Evolutionary conservation across 2,329 filamentous ascomycete genomes (phyloP).

Genomic region (Clarireedia hainanense): DNA sequence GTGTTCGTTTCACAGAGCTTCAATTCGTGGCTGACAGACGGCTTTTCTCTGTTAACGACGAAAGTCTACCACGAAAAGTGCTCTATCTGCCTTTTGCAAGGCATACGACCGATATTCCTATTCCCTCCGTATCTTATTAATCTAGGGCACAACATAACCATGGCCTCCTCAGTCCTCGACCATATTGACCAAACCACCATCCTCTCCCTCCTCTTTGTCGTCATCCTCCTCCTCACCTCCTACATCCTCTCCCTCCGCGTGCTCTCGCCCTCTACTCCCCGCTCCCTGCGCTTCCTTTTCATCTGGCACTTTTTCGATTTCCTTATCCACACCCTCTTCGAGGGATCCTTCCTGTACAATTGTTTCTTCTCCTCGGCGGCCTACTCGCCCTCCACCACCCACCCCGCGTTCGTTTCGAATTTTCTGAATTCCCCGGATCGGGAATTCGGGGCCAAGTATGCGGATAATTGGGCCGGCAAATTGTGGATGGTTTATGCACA

Average conservation of each 20-base stretch:
- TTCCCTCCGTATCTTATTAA: neutral
- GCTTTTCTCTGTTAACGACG: too few species aligned
- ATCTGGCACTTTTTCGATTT: conserved; percentile 94
- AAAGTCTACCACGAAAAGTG: too few species aligned
- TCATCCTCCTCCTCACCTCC: conserved; percentile 44
- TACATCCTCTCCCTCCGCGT: conserved; percentile 40
- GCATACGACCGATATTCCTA: too few species aligned
- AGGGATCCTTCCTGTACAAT: conserved; percentile 87
- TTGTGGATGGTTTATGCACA: conserved; percentile 64
- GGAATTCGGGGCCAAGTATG: conserved; percentile 48
- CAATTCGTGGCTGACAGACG: too few species aligned
- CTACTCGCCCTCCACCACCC: conserved; percentile 31
- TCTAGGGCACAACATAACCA: neutral
- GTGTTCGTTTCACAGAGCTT: too few species aligned
- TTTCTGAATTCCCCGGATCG: conserved; percentile 42
- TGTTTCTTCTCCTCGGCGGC: conserved; percentile 70
- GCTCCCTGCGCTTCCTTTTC: conserved; percentile 68
- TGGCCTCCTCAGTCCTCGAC: conserved; percentile 18
- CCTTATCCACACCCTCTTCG: conserved; percentile 83
- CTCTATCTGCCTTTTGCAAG: too few species aligned
- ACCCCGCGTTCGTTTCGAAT: conserved; percentile 29
- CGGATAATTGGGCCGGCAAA: conserved; percentile 45
- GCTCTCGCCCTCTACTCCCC: conserved; percentile 30
- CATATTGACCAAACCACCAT: conserved; percentile 54
- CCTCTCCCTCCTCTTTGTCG: conserved; percentile 47